phyloP scores from a whole-genome alignment of 495 filamentous ascomycete species.

The Evansstolkia leycettana region DNA sequence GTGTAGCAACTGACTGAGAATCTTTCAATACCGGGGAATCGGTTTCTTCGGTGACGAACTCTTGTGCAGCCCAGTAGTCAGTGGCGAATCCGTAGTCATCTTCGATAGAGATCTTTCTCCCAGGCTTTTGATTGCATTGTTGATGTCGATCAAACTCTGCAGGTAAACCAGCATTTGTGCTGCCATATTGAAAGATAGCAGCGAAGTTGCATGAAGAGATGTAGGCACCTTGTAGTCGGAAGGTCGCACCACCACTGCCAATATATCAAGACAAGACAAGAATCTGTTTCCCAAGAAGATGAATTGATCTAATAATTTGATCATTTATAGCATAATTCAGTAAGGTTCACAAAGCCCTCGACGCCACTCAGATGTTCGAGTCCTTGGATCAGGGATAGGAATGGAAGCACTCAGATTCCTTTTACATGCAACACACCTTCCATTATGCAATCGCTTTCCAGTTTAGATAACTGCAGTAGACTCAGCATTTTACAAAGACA shows the following conservation, averaged over 20 bases:
- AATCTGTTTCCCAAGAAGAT: conserved; percentile 36
- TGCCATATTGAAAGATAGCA: conserved; percentile 48
- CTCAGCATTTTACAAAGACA: too few relatives aligned
- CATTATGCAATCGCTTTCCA: too few relatives aligned
- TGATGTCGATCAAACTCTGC: conserved; percentile 29
- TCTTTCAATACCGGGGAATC: too few relatives aligned
- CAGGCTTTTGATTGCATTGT: conserved; percentile 15
- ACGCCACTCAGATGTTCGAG: too few relatives aligned
- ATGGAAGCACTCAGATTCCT: too few relatives aligned
- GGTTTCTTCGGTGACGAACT: not conserved
- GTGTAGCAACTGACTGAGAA: conserved; percentile 5
- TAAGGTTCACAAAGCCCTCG: too few relatives aligned
- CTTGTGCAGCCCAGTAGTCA: conserved; percentile 5
- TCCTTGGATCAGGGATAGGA: too few relatives aligned
- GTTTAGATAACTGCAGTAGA: too few relatives aligned
- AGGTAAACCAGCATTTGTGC: conserved; percentile 31
- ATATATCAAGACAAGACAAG: conserved; percentile 44
- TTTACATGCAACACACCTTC: too few relatives aligned
- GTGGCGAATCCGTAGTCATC: conserved; percentile 11
- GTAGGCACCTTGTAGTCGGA: conserved; percentile 51
- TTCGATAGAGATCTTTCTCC: conserved; percentile 20
- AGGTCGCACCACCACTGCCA: conserved; percentile 40
- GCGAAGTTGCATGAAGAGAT: conserved; percentile 40
- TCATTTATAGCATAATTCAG: too few relatives aligned
- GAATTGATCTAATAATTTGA: too few relatives aligned